Evolutionary conservation across 108 stramenopile genomes (phyloP), one percentile per base, ranked within the genome.

Genomic region (Bacterosira constricta): DNA sequence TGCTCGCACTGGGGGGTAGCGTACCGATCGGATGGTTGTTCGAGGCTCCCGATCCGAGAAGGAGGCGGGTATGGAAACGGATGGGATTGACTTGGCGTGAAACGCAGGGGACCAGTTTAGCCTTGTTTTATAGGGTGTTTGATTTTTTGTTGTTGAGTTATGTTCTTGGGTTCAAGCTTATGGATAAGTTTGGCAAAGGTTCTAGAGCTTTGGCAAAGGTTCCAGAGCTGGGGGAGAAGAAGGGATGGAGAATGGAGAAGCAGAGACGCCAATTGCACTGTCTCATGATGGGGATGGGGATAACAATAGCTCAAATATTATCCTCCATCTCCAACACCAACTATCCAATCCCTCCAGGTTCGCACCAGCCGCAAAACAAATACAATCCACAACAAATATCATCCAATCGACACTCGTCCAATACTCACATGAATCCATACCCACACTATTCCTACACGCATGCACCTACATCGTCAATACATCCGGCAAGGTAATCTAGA

Each of bases 11-110:
- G 49, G 68, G 86, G 20, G 75, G 74, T 13, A 79, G 78, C 23
- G 95, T 96, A 0, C 95, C 95, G 30, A 90, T 96, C 56, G 92
- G 92, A 4, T 96, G 95, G 95, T 73, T 96, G 67, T 96, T 96
- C 75, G 95, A 96, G 73, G 92, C 92, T 9, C 91, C 94, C 1
- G 89, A 95, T 82, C 91, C 94, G 6, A 62, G 62, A n/a, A 78
- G 91, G 30, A 75, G 91, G 17, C 56, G 79, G 44, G 37, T 91
- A 18, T 93, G 90, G 83, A 89, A 85, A 54, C 63, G 86, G 64
- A 86, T 93, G 86, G 95, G 95, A 4, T 72, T 96, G 74, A 96
- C 95, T 1, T 68, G 95, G 18, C 92, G 95, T 27, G 91, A 96
- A 80, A 96, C 92, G 10, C 92, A 91, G 76, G 95, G 95, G 37